Conservation (phyloP, 176 grass and related monocot species). For the Zoysia pacifica region DNA sequence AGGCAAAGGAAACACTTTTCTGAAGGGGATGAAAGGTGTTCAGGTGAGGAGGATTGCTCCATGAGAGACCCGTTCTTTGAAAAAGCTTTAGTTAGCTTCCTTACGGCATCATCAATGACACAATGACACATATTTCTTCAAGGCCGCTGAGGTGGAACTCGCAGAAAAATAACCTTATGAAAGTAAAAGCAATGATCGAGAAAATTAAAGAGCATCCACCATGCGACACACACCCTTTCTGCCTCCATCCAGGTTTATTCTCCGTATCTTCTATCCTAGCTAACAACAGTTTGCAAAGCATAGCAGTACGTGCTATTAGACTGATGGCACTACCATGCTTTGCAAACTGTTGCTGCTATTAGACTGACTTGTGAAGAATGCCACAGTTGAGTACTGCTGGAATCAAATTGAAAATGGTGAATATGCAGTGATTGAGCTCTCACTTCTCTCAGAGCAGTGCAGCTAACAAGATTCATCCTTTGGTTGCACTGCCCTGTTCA, state of each 20-base stretch:
- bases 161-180: background rate
- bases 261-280: background rate
- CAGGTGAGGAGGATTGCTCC: background rate
- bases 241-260: background rate
- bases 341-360: background rate
- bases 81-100: background rate
- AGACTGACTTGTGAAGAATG: too few species aligned
- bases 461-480: too few species aligned
- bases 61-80: background rate
- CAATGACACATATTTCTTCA: background rate
- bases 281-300: too few species aligned
- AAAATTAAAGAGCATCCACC: background rate
- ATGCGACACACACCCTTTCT: background rate
- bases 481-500: too few species aligned
- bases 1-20: background rate
- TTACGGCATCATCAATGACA: background rate
- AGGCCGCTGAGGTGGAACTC: background rate
- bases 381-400: too few species aligned
- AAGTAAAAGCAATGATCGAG: background rate
- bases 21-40: background rate
- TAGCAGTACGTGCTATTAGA: background rate
- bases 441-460: too few species aligned
- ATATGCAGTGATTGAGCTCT: too few species aligned
- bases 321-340: background rate
- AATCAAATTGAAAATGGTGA: too few species aligned